Conservation (phyloP, 108 stramenopile species). For the Poteriospumella lacustris region DNA sequence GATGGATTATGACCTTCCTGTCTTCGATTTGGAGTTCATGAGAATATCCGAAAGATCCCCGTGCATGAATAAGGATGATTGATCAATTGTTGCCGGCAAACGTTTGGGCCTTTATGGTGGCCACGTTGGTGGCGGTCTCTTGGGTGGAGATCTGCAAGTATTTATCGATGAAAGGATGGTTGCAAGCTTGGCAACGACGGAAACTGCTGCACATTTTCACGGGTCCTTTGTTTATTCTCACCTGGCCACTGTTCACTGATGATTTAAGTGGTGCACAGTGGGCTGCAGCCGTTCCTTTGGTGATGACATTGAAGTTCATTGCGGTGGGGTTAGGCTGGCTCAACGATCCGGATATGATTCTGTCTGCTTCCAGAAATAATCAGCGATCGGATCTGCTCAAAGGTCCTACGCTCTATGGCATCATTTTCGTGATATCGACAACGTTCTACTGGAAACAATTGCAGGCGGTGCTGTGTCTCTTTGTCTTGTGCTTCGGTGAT, state of each 20-base stretch:
- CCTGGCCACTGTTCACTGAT: neutral
- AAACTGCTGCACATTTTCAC: neutral
- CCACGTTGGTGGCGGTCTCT: too few relatives aligned
- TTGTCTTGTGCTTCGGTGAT: neutral
- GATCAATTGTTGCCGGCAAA: too few relatives aligned
- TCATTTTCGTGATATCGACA: neutral
- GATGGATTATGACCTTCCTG: too few relatives aligned
- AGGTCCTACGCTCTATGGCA: neutral
- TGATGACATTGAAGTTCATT: neutral
- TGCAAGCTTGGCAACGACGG: neutral
- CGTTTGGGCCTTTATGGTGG: too few relatives aligned
- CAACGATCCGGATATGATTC: neutral
- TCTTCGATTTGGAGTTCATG: too few relatives aligned
- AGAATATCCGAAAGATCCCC: too few relatives aligned
- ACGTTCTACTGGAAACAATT: neutral
- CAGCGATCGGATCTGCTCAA: neutral
- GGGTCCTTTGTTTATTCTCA: neutral
- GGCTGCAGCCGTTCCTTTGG: neutral
- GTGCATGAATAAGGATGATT: too few relatives aligned
- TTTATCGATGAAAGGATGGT: too few relatives aligned
- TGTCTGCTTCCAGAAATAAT: neutral
- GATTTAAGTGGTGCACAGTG: neutral
- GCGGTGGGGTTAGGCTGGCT: neutral
- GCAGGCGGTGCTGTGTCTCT: neutral
- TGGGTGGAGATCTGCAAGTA: too few relatives aligned